These are phyloP conservation scores for Sophora flavescens DNA, from an alignment of 306 rosid species.

Conservation along the genomic window DNA sequence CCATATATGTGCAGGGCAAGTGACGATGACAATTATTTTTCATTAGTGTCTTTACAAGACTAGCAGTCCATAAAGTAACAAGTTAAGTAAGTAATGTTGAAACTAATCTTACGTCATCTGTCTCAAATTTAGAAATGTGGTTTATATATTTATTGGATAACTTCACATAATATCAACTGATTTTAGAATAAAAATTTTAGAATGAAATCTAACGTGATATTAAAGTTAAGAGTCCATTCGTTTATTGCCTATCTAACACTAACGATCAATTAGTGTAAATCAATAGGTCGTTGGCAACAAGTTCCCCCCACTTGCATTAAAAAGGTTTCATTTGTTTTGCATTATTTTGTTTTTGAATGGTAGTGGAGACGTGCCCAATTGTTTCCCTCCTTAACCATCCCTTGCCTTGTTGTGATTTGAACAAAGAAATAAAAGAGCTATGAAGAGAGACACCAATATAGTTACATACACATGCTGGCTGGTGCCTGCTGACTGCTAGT, in stretches of 20 bases:
- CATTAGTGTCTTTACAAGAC: not conserved
- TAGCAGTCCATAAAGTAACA: not conserved
- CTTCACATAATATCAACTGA: too few relatives aligned
- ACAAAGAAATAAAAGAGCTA: not conserved
- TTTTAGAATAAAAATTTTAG: too few relatives aligned
- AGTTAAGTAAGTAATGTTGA: too few relatives aligned
- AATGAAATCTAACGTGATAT: too few relatives aligned
- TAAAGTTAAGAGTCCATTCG: too few relatives aligned
- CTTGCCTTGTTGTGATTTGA: not conserved
- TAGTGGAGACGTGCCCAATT: not conserved
- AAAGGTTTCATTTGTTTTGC: not conserved
- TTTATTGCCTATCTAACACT: too few relatives aligned
- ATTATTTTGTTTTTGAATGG: constrained; percentile 30
- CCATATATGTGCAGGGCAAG: not conserved
- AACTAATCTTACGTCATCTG: too few relatives aligned
- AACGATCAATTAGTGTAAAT: too few relatives aligned
- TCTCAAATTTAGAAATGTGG: too few relatives aligned
- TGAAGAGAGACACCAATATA: constrained; percentile 32
- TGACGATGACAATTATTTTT: constrained; percentile 2
- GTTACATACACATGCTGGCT: constrained; percentile 41
- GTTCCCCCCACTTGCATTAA: too few relatives aligned
- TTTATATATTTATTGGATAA: too few relatives aligned
- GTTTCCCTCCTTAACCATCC: constrained; percentile 21
- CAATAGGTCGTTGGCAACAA: not conserved
- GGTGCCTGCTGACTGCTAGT: constrained; percentile 1